phyloP scores from a whole-genome alignment of 371 early-diverging fungal genomes.

The Nematocida sp. region DNA sequence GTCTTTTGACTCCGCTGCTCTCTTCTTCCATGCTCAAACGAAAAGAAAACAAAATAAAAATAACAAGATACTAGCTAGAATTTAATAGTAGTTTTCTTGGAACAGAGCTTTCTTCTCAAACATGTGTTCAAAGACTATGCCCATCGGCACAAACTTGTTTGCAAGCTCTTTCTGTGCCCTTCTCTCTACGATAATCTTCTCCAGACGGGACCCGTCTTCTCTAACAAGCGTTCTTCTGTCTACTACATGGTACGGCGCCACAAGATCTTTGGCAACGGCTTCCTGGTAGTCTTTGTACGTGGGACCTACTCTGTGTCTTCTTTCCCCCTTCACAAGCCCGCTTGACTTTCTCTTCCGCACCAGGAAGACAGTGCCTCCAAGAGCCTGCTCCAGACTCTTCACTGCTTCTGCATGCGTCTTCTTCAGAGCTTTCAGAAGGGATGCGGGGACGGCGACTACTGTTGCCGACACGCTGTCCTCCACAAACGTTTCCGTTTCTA shows the following conservation, averaged over 20 bases:
- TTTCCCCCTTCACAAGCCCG: constrained; percentile 24
- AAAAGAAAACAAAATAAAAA: constrained; percentile 12
- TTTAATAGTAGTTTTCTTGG: constrained; percentile 55
- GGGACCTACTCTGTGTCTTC: neutral
- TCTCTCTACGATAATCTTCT: constrained; percentile 38
- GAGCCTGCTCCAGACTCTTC: neutral
- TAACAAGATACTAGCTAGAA: constrained; percentile 33
- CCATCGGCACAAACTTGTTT: constrained; percentile 53
- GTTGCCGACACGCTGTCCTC: constrained; percentile 18
- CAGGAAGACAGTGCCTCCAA: constrained; percentile 32
- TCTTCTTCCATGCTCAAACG: constrained; percentile 19
- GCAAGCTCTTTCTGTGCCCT: constrained; percentile 13
- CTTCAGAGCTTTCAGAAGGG: constrained; percentile 1
- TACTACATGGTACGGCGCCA: constrained; percentile 35
- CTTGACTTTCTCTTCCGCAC: constrained; percentile 12
- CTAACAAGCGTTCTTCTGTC: constrained; percentile 49
- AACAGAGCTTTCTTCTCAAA: constrained; percentile 53
- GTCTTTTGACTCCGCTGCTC: neutral
- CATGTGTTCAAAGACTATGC: constrained; percentile 36
- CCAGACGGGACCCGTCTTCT: constrained; percentile 35
- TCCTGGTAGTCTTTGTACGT: constrained; percentile 43
- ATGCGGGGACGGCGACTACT: constrained; percentile 1
- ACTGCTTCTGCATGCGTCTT: neutral
- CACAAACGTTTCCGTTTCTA: neutral
- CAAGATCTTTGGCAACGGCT: constrained; percentile 29